Evolutionary conservation across 139 green algal genomes (phyloP), one percentile per base, ranked within the genome.

Genomic region (Klebsormidium nitens): DNA sequence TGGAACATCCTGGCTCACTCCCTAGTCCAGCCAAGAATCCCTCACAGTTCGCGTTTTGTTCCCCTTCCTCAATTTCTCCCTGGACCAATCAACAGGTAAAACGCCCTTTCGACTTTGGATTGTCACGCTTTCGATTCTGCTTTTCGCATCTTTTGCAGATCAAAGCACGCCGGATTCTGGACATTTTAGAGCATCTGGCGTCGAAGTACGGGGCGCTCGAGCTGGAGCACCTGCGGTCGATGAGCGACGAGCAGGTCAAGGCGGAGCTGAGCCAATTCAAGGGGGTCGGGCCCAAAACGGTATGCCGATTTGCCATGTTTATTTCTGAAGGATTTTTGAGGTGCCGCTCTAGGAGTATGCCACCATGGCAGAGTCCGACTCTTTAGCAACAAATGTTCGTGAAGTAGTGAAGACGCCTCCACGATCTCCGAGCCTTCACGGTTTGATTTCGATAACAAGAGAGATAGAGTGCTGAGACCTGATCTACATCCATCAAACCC

Each of bases 271-370:
- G 23, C 1, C 57, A 36, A 3, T 75, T 72, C 34, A 72, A 75
- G 58, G 87, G 87, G 3, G 80, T 92, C 36, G 87, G 87, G 36
- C 75, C 80, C 35, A 92, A 92, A 79, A 91, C 80, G 14, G 52
- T 66, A 56, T 19, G 55, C 17, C 29, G 55, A n/a, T 23, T 23
- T n/a, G n/a, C n/a, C n/a, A n/a, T n/a, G n/a, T n/a, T n/a, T n/a
- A n/a, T n/a, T n/a, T n/a, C n/a, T n/a, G n/a, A n/a, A n/a, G n/a
- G n/a, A n/a, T n/a, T n/a, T n/a, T n/a, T n/a, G n/a, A n/a, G n/a
- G n/a, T n/a, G n/a, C n/a, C n/a, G n/a, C n/a, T n/a, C n/a, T n/a
- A n/a, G n/a, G n/a, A n/a, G n/a, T n/a, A n/a, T n/a, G n/a, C n/a
- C n/a, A n/a, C n/a, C n/a, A n/a, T n/a, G n/a, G n/a, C n/a, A n/a